Evolutionary conservation across 306 rosid genomes (phyloP).

Genomic region (Carpinus viminea): DNA sequence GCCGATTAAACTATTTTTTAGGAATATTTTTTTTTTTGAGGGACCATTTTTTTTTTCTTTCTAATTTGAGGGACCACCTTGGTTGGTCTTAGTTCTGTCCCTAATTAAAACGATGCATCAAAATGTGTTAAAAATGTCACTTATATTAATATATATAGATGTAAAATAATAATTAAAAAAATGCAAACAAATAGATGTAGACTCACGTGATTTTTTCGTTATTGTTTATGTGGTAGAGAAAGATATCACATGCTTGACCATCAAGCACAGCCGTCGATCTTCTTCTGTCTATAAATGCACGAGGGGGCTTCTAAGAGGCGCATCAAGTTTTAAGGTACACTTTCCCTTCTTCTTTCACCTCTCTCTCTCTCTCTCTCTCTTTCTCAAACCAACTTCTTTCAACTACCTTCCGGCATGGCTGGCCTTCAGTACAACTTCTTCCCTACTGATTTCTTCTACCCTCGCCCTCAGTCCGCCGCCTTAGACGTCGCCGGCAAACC

Average conservation of each 20-base stretch:
- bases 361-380: too few relatives aligned
- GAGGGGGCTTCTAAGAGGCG: neutral
- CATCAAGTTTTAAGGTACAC: neutral
- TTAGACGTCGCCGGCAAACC: neutral
- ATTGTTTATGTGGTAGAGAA: neutral
- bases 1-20: too few relatives aligned
- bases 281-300: neutral
- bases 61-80: too few relatives aligned
- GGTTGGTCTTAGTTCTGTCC: too few relatives aligned
- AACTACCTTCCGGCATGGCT: conserved; percentile 10
- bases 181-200: too few relatives aligned
- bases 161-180: neutral
- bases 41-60: too few relatives aligned
- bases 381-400: too few relatives aligned
- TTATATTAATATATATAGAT: too few relatives aligned
- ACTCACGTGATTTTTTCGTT: neutral
- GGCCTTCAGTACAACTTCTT: conserved; percentile 40
- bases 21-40: too few relatives aligned
- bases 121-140: too few relatives aligned
- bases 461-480: conserved; percentile 8
- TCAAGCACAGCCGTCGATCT: neutral
- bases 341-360: neutral
- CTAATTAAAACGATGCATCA: too few relatives aligned
- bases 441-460: conserved; percentile 29
- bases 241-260: neutral